Evolutionary conservation across 2,329 filamentous ascomycete species (phyloP).

Genomic region (Fusarium nurragi): DNA sequence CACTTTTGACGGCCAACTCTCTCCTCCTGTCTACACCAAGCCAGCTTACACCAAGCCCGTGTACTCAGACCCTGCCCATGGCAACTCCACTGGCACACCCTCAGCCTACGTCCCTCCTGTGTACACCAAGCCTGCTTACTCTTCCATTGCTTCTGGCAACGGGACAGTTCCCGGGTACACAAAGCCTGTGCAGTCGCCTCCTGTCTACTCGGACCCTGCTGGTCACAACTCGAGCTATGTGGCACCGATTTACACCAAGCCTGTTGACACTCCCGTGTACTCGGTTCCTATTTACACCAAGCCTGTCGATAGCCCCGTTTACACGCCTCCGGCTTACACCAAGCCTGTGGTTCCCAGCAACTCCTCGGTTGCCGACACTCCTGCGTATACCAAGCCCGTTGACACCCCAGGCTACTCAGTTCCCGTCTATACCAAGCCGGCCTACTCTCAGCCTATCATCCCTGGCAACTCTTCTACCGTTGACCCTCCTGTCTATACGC

Average conservation of each 20-base stretch:
- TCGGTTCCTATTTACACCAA: conserved; percentile 25
- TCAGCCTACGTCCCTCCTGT: conserved; percentile 20
- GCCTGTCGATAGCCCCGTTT: conserved; percentile 3
- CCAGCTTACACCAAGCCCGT: conserved; percentile 18
- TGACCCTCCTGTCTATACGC: conserved; percentile 12
- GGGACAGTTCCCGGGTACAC: conserved; percentile 12
- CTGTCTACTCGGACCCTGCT: conserved; percentile 3
- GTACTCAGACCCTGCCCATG: conserved; percentile 14
- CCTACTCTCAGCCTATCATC: neutral
- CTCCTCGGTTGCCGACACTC: neutral
- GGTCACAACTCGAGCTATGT: neutral
- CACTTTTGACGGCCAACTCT: conserved; percentile 8
- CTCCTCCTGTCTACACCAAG: conserved; percentile 24
- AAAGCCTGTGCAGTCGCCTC: conserved; percentile 6
- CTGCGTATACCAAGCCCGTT: conserved; percentile 6
- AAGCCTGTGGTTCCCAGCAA: conserved; percentile 4
- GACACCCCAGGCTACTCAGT: conserved; percentile 8
- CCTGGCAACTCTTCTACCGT: conserved; percentile 19
- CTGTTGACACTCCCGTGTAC: conserved; percentile 11
- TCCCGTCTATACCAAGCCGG: conserved; percentile 24
- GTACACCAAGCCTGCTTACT: conserved; percentile 19
- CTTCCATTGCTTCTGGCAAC: conserved; percentile 10
- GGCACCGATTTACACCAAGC: conserved; percentile 18
- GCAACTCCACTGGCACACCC: conserved; percentile 23
- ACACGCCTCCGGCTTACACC: conserved; percentile 19